These are phyloP conservation scores for Zizania latifolia DNA, from an alignment of 176 grass and related monocot species.

Conservation along the genomic window DNA sequence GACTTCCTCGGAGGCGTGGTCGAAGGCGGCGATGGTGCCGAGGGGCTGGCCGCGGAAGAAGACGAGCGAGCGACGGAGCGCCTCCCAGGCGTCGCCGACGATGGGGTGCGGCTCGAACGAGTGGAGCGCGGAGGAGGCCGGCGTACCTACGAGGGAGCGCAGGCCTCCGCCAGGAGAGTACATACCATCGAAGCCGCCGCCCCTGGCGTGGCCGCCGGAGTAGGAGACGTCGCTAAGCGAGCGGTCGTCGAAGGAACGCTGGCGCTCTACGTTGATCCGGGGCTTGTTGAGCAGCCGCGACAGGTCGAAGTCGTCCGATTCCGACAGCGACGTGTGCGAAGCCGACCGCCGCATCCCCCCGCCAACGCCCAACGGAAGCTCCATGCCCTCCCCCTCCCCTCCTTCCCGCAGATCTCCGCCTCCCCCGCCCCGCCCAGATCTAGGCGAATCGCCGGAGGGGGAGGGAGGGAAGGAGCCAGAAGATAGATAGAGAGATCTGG, in stretches of 20 bases:
- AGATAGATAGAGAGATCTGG: constrained; percentile 46
- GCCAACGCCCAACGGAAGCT: constrained; percentile 11
- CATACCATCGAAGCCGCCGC: constrained; percentile 48
- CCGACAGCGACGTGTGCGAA: constrained; percentile 53
- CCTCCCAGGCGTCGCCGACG: constrained; percentile 62
- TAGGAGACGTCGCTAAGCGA: constrained; percentile 69
- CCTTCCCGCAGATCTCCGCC: neutral
- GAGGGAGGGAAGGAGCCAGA: no score
- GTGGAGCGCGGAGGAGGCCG: constrained; percentile 46
- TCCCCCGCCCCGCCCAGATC: constrained; percentile 29
- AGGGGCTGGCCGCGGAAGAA: constrained; percentile 64
- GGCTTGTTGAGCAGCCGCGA: constrained; percentile 58
- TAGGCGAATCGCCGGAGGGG: constrained; percentile 27
- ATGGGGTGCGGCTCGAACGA: constrained; percentile 74
- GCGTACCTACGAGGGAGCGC: constrained; percentile 54
- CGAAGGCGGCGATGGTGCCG: constrained; percentile 58
- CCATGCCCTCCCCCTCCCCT: constrained; percentile 16
- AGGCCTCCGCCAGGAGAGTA: constrained; percentile 61
- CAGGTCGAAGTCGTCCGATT: constrained; percentile 63
- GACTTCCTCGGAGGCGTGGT: constrained; percentile 66
- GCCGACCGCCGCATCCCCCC: constrained; percentile 43
- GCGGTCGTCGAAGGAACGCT: constrained; percentile 69
- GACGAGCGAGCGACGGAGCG: constrained; percentile 63
- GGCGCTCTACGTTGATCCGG: constrained; percentile 60
- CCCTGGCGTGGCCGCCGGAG: constrained; percentile 38